Evolutionary conservation across 768 basidiomycete species (phyloP), one percentile per base, ranked within the genome.

Genomic region (Amanita thiersii): DNA sequence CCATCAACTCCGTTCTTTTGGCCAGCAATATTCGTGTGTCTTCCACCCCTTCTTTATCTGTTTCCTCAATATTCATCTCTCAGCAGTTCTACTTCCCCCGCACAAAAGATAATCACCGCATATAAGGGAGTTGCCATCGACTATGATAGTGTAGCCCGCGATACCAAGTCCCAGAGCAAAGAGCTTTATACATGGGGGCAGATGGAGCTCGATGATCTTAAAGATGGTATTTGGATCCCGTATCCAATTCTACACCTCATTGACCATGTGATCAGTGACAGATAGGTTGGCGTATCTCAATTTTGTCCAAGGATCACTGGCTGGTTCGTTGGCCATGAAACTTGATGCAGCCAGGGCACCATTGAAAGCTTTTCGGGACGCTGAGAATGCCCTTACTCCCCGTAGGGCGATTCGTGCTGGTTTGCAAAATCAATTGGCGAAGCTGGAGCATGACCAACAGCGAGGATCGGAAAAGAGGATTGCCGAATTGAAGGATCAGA

Each of bases 101-200:
- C 82, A 0, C 88, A 90, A 65, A 82, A 78, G 55, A 77, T 89
- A 45, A 80, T 91, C 48, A 90, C 88, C 0, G 63, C 73, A 4
- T 73, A 77, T 56, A 91, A 90, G 58, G 81, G 87, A 3, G 65
- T 89, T 11, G 78, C 81, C 14, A 70, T 91, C 49, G 85, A 86
- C 58, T 72, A 75, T 52, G 82, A 88, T 49, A 70, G 68, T 44
- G 59, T 81, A 21, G 66, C 78, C 2, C 75, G 81, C 49, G 79
- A 87, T 52, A 53, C 70, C 5, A 81, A 88, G 55, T 62, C 73
- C 1, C 77, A 81, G 55, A 86, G 85, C 70, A 90, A 89, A 60
- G 89, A 90, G 46, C 63, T 90, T 18, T 91, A 87, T 52, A 75
- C 73, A 10, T 91, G 87, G 87, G 87, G 88, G 9, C 86, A 89